Base-by-base conservation (phyloP, 768 basidiomycete genomes). In the Tubosaeta brunneosetosa region DNA sequence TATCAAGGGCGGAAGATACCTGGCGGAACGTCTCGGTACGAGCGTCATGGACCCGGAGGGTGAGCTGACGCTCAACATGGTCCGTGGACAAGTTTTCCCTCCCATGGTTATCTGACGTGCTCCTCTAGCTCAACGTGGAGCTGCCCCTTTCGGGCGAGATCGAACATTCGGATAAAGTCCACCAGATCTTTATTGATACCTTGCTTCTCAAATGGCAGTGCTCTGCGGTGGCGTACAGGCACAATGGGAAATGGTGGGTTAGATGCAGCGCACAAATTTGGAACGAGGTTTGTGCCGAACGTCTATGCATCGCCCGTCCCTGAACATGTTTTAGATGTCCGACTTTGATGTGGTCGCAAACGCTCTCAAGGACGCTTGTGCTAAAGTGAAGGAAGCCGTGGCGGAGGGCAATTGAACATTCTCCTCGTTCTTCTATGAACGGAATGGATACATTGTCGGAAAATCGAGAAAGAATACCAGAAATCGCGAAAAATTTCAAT, bases 51-150 rank as follows among this genome's bases (percentile, higher is more conserved):
- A 90, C 52, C 77, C 80, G 42, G 69, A 71, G 1, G 74, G 74
- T 3, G 81, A 83, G 52, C 66, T 88, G 13, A 88, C 86, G 0
- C 70, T 81, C 12, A 82, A 77, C 56, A 91, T 93, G 88, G 88
- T 88, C 27, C 3, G 56, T 65, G 13, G 26, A 17, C 9, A 32
- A 9, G 1, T n/a, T 32, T 3, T 25, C 2, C 9, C 19, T 31
- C 2, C 10, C 6, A 26, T 37, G 11, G 8, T 47, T 10, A 10
- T 36, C 6, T 38, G 14, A 29, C n/a, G 27, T n/a, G 3, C 40
- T 9, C 8, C 13, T 36, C 34, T n/a, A 76, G 74, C 64, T 71
- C 19, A 76, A 74, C 19, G 74, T 78, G 48, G 68, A 62, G 37
- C 65, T 78, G 2, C 77, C 77, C 6, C 47, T 72, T 14, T 50